These are phyloP conservation scores for Fusarium foetens DNA, from an alignment of 2,329 filamentous ascomycete genomes.

Conservation along the genomic window DNA sequence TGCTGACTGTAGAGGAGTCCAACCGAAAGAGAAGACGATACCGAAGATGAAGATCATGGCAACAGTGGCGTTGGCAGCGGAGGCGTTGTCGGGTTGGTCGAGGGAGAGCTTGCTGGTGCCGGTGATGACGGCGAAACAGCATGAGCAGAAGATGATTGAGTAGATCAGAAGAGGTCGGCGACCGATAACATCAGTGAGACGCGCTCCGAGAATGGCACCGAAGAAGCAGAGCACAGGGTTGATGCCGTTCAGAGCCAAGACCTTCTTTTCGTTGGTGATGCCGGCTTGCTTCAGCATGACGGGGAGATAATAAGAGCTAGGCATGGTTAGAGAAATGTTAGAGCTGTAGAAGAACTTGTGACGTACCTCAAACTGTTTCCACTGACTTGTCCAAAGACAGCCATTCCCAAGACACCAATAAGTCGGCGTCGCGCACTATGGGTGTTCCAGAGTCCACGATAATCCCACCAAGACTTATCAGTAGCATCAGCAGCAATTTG, in stretches of 20 bases:
- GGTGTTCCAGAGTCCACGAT: constrained; percentile 62
- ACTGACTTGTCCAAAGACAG: constrained; percentile 63
- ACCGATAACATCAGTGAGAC: constrained; percentile 66
- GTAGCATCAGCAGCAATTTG: constrained; percentile 60
- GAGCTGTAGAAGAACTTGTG: accelerated
- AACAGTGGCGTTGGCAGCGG: constrained; percentile 57
- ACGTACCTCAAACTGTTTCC: constrained; percentile 56
- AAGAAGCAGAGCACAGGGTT: constrained; percentile 64
- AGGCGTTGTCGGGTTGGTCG: constrained; percentile 48
- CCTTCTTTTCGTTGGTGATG: constrained; percentile 58
- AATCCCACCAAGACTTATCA: constrained; percentile 67
- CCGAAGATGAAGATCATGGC: constrained; percentile 63
- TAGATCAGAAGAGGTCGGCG: constrained; percentile 64
- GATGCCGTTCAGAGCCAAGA: constrained; percentile 62
- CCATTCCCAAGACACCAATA: constrained; percentile 61
- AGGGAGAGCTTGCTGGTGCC: constrained; percentile 58
- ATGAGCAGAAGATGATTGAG: constrained; percentile 57
- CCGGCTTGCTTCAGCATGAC: constrained; percentile 62
- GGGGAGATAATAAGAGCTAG: constrained; percentile 65
- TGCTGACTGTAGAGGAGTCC: constrained; percentile 60
- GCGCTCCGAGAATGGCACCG: constrained; percentile 63
- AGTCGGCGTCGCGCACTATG: constrained; percentile 60
- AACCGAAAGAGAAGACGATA: constrained; percentile 61
- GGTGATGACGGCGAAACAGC: constrained; percentile 61
- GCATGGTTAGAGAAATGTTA: neutral